Evolutionary conservation across 2,329 filamentous ascomycete genomes (phyloP).

Genomic region (Monosporascus sp.): DNA sequence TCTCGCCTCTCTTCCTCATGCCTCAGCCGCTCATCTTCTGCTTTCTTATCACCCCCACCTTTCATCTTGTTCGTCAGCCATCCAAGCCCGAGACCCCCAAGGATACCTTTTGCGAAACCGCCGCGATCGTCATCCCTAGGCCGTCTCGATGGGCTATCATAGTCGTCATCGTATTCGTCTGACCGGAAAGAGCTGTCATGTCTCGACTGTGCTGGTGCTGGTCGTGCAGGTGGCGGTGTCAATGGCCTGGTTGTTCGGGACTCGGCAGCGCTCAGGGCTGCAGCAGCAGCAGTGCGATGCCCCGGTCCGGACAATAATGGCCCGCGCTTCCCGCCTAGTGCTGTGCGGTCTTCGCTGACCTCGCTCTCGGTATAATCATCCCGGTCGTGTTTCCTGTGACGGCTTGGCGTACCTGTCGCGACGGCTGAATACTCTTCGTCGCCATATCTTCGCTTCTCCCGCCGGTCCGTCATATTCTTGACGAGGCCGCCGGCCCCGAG

Average conservation of each 20-base stretch:
- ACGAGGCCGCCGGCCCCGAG: slow-evolving; percentile 59
- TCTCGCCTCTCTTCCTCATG: slow-evolving; percentile 49
- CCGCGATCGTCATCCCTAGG: slow-evolving; percentile 39
- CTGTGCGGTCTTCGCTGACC: slow-evolving; percentile 40
- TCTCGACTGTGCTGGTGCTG: slow-evolving; percentile 32
- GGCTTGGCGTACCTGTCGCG: slow-evolving; percentile 54
- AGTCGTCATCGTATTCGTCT: slow-evolving; percentile 52
- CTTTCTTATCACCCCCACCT: slow-evolving; percentile 47
- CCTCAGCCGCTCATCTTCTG: slow-evolving; percentile 42
- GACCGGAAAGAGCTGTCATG: slow-evolving; percentile 46
- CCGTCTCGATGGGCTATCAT: slow-evolving; percentile 58
- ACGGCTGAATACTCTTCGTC: slow-evolving; percentile 62
- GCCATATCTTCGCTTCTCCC: slow-evolving; percentile 37
- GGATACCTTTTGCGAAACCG: slow-evolving; percentile 50
- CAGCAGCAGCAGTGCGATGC: slow-evolving; percentile 37
- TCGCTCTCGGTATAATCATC: slow-evolving; percentile 35
- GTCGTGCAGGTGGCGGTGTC: slow-evolving; percentile 33
- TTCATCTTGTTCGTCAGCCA: slow-evolving; percentile 64
- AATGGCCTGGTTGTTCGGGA: slow-evolving; percentile 41
- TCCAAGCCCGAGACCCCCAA: slow-evolving; percentile 61
- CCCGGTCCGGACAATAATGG: slow-evolving; percentile 41
- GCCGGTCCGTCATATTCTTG: slow-evolving; percentile 52
- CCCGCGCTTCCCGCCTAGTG: slow-evolving; percentile 23
- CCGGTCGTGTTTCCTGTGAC: slow-evolving; percentile 32
- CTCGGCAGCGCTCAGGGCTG: slow-evolving; percentile 42